Evolutionary conservation across 371 early-diverging fungal genomes (phyloP).

Genomic region (Apophysomyces trapeziformis): DNA sequence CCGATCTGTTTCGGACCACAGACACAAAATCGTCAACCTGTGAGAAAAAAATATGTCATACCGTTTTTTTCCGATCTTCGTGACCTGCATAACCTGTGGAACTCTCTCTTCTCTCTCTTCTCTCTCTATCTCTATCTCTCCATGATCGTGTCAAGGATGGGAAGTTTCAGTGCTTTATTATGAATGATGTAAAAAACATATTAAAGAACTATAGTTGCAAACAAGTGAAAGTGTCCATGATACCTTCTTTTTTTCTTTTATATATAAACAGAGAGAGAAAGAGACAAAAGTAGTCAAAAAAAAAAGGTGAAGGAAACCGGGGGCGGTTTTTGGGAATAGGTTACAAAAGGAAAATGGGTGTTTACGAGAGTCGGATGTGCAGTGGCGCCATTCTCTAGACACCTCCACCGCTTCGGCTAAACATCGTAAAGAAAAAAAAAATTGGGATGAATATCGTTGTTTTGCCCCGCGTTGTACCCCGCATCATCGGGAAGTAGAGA

Average conservation of each 20-base stretch:
- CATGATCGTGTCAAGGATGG: constrained; percentile 4
- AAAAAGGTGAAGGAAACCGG: not conserved
- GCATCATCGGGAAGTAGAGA: constrained; percentile 3
- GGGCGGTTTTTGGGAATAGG: constrained; percentile 7
- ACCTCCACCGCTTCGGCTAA: constrained; percentile 47
- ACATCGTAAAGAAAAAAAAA: constrained; percentile 1
- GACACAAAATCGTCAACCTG: constrained; percentile 25
- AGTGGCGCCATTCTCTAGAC: constrained; percentile 24
- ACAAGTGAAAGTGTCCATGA: not conserved
- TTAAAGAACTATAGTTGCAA: constrained; percentile 3
- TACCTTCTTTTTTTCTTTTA: no score
- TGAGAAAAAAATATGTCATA: constrained; percentile 9
- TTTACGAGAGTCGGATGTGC: not conserved
- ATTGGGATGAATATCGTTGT: not conserved
- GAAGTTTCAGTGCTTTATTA: constrained; percentile 2
- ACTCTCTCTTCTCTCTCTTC: not conserved
- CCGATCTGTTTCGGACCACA: not conserved
- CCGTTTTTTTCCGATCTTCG: constrained; percentile 11
- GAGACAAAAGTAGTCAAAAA: not conserved
- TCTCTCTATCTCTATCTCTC: not conserved
- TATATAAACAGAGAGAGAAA: no score
- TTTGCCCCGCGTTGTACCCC: constrained; percentile 9
- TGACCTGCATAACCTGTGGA: constrained; percentile 10
- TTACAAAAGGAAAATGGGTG: not conserved
- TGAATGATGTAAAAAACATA: constrained; percentile 6